Percentiles rank a stretch among this genome's conserved stretches.
Evolutionary conservation across 257 asterid genomes (phyloP).

Genomic region (Nicotiana benthamiana): DNA sequence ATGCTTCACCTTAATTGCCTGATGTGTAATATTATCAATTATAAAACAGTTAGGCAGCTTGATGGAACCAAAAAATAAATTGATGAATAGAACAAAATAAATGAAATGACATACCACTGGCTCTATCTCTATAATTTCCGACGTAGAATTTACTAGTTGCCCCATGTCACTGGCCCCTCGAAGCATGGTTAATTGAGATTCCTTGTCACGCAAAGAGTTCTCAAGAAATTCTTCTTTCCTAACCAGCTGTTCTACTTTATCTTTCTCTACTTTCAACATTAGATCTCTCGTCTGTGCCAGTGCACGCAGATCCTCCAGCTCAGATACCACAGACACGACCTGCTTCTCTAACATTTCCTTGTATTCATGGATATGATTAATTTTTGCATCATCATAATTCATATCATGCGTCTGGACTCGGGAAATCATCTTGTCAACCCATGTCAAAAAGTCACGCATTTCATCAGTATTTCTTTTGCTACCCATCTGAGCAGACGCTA

Average conservation of each 20-base stretch:
- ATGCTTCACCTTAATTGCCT: neutral
- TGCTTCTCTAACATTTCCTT: slow-evolving; percentile 60
- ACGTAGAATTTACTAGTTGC: slow-evolving; percentile 38
- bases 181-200: slow-evolving; percentile 54
- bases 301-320: slow-evolving; percentile 70
- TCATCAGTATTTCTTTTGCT: slow-evolving; percentile 59
- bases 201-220: slow-evolving; percentile 61
- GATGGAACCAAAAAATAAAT: slow-evolving; percentile 2
- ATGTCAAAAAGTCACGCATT: slow-evolving; percentile 52
- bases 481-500: slow-evolving; percentile 61
- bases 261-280: slow-evolving; percentile 66
- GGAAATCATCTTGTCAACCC: slow-evolving; percentile 61
- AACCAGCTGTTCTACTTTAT: slow-evolving; percentile 57
- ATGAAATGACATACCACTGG: slow-evolving; percentile 52
- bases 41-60: slow-evolving; percentile 5
- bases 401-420: slow-evolving; percentile 36
- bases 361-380: slow-evolving; percentile 30
- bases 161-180: slow-evolving; percentile 55
- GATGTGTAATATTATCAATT: neutral
- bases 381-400: slow-evolving; percentile 30
- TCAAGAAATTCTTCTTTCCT: slow-evolving; percentile 55
- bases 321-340: slow-evolving; percentile 55
- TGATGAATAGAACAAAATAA: slow-evolving; percentile 8
- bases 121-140: slow-evolving; percentile 88
- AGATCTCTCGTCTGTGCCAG: slow-evolving; percentile 43